phyloP scores from a whole-genome alignment of 441 rosid species.

The Melastoma candidum region DNA sequence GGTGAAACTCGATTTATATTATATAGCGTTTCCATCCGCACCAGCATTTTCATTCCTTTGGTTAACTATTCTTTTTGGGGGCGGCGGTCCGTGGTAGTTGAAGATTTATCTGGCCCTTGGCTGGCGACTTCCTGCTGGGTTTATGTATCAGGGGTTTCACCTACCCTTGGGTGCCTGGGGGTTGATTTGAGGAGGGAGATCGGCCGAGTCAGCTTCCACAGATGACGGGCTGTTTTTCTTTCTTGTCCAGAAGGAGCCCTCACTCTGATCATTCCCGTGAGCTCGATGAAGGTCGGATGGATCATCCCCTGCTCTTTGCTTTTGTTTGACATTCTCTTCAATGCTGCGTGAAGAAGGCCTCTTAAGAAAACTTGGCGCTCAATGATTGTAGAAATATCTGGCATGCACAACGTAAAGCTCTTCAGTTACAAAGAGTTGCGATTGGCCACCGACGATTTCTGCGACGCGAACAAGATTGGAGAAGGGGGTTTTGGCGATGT shows the following conservation, averaged over 20 bases:
- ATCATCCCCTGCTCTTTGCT: not conserved
- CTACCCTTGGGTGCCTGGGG: no score
- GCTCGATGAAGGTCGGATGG: conserved; percentile 48
- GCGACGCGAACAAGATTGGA: conserved; percentile 55
- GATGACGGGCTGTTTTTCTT: conserved; percentile 59
- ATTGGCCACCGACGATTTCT: conserved; percentile 64
- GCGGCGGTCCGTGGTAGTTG: no score
- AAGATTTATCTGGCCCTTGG: no score
- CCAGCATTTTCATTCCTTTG: no score
- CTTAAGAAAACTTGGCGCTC: conserved; percentile 1
- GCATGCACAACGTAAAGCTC: conserved; percentile 34
- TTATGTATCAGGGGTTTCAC: no score
- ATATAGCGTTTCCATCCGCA: no score
- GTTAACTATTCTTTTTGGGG: no score
- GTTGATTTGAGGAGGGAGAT: no score
- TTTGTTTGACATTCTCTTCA: not conserved
- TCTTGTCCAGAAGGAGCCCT: conserved; percentile 23
- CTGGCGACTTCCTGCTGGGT: no score
- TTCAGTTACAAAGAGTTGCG: conserved; percentile 57
- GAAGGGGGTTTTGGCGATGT: conserved; percentile 97
- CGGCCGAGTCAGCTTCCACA: conserved; percentile 6
- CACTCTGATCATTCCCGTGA: conserved; percentile 19
- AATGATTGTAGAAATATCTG: conserved; percentile 33
- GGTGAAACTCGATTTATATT: no score
- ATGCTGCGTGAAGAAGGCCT: conserved; percentile 8